Evolutionary conservation across 2,329 filamentous ascomycete species (phyloP), one percentile per base, ranked within the genome.

Genomic region (Fusarium goolgardi): DNA sequence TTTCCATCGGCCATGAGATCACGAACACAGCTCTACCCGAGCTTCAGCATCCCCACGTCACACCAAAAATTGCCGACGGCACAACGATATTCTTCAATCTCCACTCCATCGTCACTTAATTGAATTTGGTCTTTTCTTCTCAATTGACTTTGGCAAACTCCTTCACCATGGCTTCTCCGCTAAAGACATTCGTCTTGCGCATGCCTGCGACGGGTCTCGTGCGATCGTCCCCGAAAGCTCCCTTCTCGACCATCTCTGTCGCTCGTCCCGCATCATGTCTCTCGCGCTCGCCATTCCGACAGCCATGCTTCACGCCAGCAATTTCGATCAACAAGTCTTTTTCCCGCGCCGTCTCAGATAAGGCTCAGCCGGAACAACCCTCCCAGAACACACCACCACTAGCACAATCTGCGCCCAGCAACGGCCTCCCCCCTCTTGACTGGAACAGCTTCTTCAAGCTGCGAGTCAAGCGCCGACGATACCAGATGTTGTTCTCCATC

Each of bases 381-480:
- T 21, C n/a, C 15, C 40, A 43, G 40, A 11, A 3, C 15, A 43
- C 32, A 35, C 32, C 35, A 35, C 34, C 37, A 41, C 8, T n/a
- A 41, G n/a, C 31, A 6, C 55, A 55, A 51, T 65, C 60, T 55
- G 63, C 67, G 64, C 41, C 65, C 40, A 69, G 55, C 51, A 43
- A 50, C 29, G 61, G 63, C 3, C 55, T 67, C 74, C 55, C 69
- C 59, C 54, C 72, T 78, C 87, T 94, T 41, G 88, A 93, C 81
- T 98, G 95, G 95, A 91, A 97, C 82, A 89, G 88, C 53, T 98
- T 97, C 84, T 97, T 98, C 84, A 88, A 89, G 77, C 90, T 98
- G 63, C 93, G 95, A 75, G 91, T 93, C 73, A 91, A 90, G 63
- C 92, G 95, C 57, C 90, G 95, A 63, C 88, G 92, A 73, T 91